Conservation (phyloP, 2,329 filamentous ascomycete species). For the Dactylellina leptospora region DNA sequence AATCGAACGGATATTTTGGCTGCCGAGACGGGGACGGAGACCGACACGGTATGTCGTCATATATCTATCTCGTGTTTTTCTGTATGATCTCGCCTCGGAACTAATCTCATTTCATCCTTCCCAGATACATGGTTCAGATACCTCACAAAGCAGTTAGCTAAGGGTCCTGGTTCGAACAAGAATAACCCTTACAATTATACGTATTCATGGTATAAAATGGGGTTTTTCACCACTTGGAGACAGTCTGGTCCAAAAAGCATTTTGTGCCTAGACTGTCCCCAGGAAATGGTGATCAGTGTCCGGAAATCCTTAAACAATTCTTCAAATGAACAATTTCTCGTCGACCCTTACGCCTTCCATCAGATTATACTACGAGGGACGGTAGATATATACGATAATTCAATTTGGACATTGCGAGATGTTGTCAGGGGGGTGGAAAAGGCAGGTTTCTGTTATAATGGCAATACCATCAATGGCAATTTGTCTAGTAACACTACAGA, state of each 20-base stretch:
- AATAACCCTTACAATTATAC: constrained; percentile 9
- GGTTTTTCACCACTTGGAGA: constrained; percentile 43
- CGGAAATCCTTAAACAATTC: constrained; percentile 7
- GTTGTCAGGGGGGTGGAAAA: constrained; percentile 45
- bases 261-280: constrained; percentile 35
- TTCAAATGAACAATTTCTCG: constrained; percentile 21
- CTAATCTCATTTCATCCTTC: neutral
- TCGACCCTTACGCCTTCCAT: constrained; percentile 45
- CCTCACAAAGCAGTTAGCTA: constrained; percentile 30
- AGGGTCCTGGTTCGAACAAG: neutral
- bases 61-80: neutral
- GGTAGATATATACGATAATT: constrained; percentile 42
- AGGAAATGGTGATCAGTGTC: constrained; percentile 8
- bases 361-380: constrained; percentile 28
- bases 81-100: neutral
- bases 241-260: constrained; percentile 30
- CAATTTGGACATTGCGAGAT: constrained; percentile 41
- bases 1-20: constrained; percentile 42
- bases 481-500: constrained; percentile 24
- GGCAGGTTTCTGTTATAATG: constrained; percentile 31
- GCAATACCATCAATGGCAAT: neutral
- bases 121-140: constrained; percentile 48
- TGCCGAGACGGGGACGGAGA: constrained; percentile 13
- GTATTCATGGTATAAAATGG: constrained; percentile 39
- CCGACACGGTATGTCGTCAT: constrained; percentile 24